These are phyloP conservation scores for Ganoderma lucidum DNA, from an alignment of 1,284 basidiomycete species.

Conservation along the genomic window DNA sequence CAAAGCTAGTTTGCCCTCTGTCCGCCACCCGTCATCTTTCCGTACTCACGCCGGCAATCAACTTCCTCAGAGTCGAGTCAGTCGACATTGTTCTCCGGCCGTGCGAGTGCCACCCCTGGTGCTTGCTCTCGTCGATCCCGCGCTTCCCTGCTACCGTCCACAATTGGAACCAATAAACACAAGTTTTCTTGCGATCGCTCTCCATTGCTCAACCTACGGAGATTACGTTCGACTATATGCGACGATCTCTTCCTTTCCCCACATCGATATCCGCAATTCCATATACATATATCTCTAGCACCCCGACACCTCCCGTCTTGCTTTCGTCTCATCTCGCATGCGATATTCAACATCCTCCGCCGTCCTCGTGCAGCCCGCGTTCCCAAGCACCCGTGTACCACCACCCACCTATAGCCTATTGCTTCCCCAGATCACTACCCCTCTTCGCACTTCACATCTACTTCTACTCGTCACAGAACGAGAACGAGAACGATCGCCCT, in stretches of 20 bases:
- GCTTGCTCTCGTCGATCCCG: background rate
- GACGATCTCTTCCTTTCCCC: slow-evolving; percentile 1
- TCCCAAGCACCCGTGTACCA: background rate
- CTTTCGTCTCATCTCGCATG: slow-evolving; percentile 11
- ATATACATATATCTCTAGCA: slow-evolving; percentile 4
- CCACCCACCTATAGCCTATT: slow-evolving; percentile 5
- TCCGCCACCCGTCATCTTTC: background rate
- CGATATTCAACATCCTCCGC: background rate
- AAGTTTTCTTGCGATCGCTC: background rate
- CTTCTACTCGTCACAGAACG: background rate
- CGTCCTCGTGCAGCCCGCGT: slow-evolving; percentile 2
- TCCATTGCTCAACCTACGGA: background rate
- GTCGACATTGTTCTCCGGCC: background rate
- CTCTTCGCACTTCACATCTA: background rate
- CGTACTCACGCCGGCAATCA: slow-evolving; percentile 8
- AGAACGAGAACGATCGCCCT: background rate
- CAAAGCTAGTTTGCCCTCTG: background rate
- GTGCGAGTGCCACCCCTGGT: background rate
- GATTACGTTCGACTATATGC: background rate
- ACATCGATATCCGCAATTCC: background rate
- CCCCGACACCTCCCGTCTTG: background rate
- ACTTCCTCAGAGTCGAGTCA: background rate
- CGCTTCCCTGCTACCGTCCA: background rate
- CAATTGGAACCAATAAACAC: background rate
- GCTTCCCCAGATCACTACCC: background rate